Conservation (phyloP, 805 yeast genomes). For the Ogataea parapolymorpha region DNA sequence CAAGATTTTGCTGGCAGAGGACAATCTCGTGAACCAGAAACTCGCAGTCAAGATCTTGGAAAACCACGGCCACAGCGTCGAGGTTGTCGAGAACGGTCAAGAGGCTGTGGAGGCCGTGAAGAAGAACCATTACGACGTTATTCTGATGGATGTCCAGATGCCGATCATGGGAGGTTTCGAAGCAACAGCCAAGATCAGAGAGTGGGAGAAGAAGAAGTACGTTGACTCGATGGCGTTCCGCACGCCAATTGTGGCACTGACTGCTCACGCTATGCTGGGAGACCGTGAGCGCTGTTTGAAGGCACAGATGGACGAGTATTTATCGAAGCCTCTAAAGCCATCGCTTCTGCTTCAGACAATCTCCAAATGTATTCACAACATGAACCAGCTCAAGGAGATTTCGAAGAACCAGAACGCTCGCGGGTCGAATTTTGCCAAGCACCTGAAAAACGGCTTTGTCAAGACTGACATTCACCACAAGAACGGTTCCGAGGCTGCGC, state of each 20-base stretch:
- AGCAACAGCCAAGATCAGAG: constrained; percentile 81
- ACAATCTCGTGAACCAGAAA: constrained; percentile 82
- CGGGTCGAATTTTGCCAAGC: constrained; percentile 42
- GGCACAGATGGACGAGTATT: constrained; percentile 90
- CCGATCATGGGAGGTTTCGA: constrained; percentile 95
- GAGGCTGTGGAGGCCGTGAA: constrained; percentile 78
- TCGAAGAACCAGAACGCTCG: constrained; percentile 43
- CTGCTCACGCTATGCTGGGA: constrained; percentile 94
- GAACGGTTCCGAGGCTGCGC: constrained; percentile 5
- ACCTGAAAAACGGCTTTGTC: constrained; percentile 23
- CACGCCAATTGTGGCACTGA: constrained; percentile 84
- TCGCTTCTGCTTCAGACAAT: constrained; percentile 79
- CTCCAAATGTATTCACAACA: constrained; percentile 73
- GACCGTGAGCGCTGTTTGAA: constrained; percentile 83
- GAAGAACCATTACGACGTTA: constrained; percentile 68
- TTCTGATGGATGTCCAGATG: constrained; percentile 93
- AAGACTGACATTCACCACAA: constrained; percentile 14
- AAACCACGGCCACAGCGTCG: constrained; percentile 80
- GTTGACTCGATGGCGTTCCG: constrained; percentile 66
- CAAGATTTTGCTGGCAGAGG: constrained; percentile 78
- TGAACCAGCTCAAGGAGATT: constrained; percentile 57
- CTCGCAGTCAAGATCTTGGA: constrained; percentile 81
- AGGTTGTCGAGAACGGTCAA: constrained; percentile 82
- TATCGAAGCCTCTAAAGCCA: constrained; percentile 85
- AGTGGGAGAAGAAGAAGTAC: constrained; percentile 83